A percentile compares a stretch with the other conserved stretches of the same genome.
phyloP scores from a whole-genome alignment of 2,329 filamentous ascomycete species.

The Lachnellula hyalina region DNA sequence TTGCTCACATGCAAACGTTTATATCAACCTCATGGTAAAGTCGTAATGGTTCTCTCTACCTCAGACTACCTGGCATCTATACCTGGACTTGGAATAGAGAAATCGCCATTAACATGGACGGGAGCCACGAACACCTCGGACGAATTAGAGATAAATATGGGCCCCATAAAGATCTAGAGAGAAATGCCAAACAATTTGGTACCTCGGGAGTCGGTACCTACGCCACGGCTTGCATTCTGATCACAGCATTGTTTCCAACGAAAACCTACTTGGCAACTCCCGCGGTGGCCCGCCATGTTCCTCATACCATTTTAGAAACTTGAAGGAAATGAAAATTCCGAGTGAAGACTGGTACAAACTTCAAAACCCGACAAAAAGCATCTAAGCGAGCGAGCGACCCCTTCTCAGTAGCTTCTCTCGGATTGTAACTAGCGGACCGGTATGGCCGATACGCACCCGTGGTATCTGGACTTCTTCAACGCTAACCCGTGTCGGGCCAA shows the following conservation, averaged over 20 bases:
- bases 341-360: neutral
- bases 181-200: neutral
- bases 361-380: neutral
- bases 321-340: neutral
- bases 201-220: neutral
- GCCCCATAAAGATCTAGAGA: neutral
- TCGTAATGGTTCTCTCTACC: conserved; percentile 1
- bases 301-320: neutral
- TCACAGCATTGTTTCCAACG: too few species aligned
- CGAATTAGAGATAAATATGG: conserved; percentile 1
- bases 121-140: conserved; percentile 1
- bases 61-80: conserved; percentile 11
- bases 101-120: neutral
- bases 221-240: too few species aligned
- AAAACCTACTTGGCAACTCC: neutral
- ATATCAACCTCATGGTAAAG: conserved; percentile 20
- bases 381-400: neutral
- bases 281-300: neutral
- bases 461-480: neutral
- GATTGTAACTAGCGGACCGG: too few species aligned
- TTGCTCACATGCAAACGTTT: conserved; percentile 17
- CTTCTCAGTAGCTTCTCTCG: too few species aligned
- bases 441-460: too few species aligned
- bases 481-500: neutral
- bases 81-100: neutral